These are phyloP conservation scores for Fusarium tjaetaba DNA, from an alignment of 2,329 filamentous ascomycete genomes.

Conservation along the genomic window DNA sequence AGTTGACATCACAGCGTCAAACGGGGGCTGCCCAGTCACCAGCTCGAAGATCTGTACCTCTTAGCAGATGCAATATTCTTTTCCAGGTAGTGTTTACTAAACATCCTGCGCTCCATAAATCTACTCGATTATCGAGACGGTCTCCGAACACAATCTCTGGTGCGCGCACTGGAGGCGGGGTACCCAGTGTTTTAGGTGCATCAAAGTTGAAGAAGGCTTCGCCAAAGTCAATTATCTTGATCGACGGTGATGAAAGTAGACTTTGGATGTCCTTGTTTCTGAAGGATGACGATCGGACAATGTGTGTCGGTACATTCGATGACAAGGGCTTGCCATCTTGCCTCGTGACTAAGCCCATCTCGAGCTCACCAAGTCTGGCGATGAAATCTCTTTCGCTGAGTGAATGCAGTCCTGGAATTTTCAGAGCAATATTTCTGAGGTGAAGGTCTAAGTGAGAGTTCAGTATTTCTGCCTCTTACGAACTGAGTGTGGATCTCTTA, in stretches of 20 bases:
- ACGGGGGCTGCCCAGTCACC: conserved; percentile 38
- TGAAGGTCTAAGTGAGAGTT: too few species aligned
- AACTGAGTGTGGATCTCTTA: not conserved
- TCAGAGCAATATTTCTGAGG: conserved; percentile 27
- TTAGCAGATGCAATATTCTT: not conserved
- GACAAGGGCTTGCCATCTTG: not conserved
- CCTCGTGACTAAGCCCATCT: conserved; percentile 11
- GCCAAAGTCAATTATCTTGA: conserved; percentile 41
- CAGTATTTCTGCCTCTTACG: too few species aligned
- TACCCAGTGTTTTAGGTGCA: conserved; percentile 14
- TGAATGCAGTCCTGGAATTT: not conserved
- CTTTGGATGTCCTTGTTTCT: not conserved
- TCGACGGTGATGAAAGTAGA: not conserved
- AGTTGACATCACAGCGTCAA: conserved; percentile 30
- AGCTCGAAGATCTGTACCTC: conserved; percentile 36
- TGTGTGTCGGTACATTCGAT: conserved; percentile 2
- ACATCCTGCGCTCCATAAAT: conserved; percentile 37
- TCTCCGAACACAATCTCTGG: conserved; percentile 40
- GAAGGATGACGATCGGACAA: conserved; percentile 19
- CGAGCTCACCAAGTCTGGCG: conserved; percentile 5
- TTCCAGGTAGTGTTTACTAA: conserved; percentile 3
- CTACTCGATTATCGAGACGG: conserved; percentile 23
- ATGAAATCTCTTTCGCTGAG: conserved; percentile 14
- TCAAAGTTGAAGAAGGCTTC: conserved; percentile 24
- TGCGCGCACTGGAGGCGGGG: conserved; percentile 27